A percentile compares a stretch with the other conserved stretches of the same genome.
phyloP scores from a whole-genome alignment of 257 asterid genomes.

The Ophiorrhiza pumila region DNA sequence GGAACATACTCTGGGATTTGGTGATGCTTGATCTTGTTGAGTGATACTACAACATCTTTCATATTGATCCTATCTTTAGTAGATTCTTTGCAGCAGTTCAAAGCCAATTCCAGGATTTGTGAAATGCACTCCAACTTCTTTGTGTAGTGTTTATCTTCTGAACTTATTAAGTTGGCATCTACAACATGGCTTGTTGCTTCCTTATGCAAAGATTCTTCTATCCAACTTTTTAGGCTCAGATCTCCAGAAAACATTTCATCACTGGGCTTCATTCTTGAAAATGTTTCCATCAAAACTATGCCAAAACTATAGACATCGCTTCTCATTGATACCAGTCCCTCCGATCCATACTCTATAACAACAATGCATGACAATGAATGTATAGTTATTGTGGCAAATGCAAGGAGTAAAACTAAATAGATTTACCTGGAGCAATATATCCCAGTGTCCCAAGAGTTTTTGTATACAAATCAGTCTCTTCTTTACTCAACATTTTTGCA shows the following conservation, averaged over 20 bases:
- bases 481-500: neutral
- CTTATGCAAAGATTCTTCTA: neutral
- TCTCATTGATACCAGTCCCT: neutral
- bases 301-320: conserved; percentile 7
- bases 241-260: conserved; percentile 3
- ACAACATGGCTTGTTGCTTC: neutral
- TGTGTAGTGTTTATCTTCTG: neutral
- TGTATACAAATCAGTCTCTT: neutral
- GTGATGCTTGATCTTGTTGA: conserved; percentile 27
- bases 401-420: neutral
- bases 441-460: conserved; percentile 10
- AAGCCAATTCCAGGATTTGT: conserved; percentile 30
- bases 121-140: conserved; percentile 18
- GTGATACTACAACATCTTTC: conserved; percentile 21
- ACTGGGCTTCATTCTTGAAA: conserved; percentile 5
- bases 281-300: conserved; percentile 1
- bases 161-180: neutral
- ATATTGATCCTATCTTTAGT: conserved; percentile 31
- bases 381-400: neutral
- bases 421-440: conserved; percentile 16
- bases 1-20: neutral
- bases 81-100: conserved; percentile 26
- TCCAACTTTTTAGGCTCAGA: neutral
- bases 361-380: neutral
- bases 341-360: neutral